Base-by-base conservation (phyloP, 805 yeast genomes). In the Saccharomyces kudriavzevii region DNA sequence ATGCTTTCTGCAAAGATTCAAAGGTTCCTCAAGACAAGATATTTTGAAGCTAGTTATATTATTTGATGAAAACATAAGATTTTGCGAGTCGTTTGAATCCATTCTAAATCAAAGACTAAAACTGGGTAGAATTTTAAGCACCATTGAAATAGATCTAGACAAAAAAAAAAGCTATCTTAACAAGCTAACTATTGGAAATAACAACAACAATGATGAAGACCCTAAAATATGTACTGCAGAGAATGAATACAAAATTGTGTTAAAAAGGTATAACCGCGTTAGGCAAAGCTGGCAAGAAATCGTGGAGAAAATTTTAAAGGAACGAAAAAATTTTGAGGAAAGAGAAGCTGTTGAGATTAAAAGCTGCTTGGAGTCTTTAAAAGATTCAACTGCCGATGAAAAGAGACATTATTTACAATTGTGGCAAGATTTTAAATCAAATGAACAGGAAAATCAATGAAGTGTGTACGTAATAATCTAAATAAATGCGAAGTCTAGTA, bases 51-150 rank as follows among this genome's bases (percentile, higher is more conserved):
- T 22, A 5, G 13, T 28, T 2, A n/a, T 29, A 29, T 48, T 48
- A 0, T 73, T 92, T 45, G 96, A 91, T 65, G 97, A 90, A 67
- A 90, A 92, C 65, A 73, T 83, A 51, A 77, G 97, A 51, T 74
- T 83, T n/a, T 80, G 90, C 25, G 84, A 85, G 10, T 86, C 96
- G 24, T 78, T 89, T 40, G 79, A 86, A 58, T 77, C 81, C 48
- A 82, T 87, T 2, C 83, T 91, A 59, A 82, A 82, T 47, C 89
- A 88, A 52, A 77, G 97, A 58, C 77, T 81, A 54, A 85, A 83
- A 59, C 66, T 78, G 1, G 72, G 79, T 31, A 62, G 71, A 47
- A 73, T 74, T 48, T 68, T 80, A 29, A 67, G 76, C 6, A 71
- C 74, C 13, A 74, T 81, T 40, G 82, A 78, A 49, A 62, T 71